Conservation (phyloP, 805 yeast genomes). For the Hanseniaspora guilliermondii region DNA sequence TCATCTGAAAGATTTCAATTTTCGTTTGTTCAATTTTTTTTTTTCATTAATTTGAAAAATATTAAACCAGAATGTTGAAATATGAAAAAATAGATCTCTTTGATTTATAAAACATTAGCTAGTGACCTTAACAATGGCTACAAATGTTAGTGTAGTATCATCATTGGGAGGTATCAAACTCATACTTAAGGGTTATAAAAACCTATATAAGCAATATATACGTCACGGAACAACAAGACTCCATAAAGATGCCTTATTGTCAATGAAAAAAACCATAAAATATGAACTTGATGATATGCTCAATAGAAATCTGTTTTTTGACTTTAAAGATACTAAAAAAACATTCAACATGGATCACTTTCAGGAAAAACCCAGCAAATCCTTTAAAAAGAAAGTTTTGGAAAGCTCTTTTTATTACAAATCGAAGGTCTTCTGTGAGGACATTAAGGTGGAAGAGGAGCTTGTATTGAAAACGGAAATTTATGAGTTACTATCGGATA, state of each 20-base stretch:
- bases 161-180: not conserved
- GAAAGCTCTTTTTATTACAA: not conserved
- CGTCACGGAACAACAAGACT: not conserved
- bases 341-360: not conserved
- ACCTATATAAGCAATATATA: not conserved
- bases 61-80: not conserved
- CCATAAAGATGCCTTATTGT: not conserved
- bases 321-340: not conserved
- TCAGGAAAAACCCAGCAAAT: not conserved
- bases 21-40: not conserved
- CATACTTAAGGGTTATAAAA: not conserved
- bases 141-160: not conserved
- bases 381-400: not conserved
- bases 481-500: conserved; percentile 1
- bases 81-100: too few relatives aligned
- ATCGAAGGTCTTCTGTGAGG: not conserved
- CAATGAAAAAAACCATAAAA: not conserved
- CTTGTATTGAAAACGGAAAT: not conserved
- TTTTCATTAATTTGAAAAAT: not conserved
- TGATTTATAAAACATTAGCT: not conserved
- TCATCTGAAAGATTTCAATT: conserved; percentile 13
- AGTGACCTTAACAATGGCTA: not conserved
- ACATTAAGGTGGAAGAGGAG: not conserved
- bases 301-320: not conserved
- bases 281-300: not conserved